Conservation (phyloP, 345 rosid species). For the Ailanthus altissimus region DNA sequence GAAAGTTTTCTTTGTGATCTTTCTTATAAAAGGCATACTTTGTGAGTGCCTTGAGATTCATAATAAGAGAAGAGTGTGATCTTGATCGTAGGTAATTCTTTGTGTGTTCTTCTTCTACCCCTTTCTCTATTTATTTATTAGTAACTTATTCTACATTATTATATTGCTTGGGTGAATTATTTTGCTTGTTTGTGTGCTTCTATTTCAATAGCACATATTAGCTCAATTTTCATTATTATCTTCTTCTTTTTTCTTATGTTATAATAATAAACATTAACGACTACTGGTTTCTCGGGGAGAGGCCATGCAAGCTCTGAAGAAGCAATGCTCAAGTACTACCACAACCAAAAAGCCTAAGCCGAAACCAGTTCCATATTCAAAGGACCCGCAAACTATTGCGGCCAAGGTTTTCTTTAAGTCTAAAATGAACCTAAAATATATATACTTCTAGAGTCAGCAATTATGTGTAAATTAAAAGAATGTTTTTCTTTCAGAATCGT, state of each 20-base stretch:
- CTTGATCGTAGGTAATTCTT: too few relatives aligned
- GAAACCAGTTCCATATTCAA: slow-evolving; percentile 52
- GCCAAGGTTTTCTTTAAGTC: slow-evolving; percentile 66
- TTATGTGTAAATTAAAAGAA: not conserved
- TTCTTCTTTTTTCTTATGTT: not conserved
- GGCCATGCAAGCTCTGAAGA: slow-evolving; percentile 53
- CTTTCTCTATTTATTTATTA: too few relatives aligned
- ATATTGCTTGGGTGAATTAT: too few relatives aligned
- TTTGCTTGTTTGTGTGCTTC: too few relatives aligned
- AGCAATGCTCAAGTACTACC: slow-evolving; percentile 36
- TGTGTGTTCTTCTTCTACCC: too few relatives aligned
- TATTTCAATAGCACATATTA: not conserved
- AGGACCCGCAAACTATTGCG: slow-evolving; percentile 90
- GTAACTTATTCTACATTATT: too few relatives aligned
- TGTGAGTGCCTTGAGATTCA: too few relatives aligned
- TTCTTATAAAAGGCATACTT: too few relatives aligned
- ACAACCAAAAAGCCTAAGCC: slow-evolving; percentile 48
- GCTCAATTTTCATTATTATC: not conserved
- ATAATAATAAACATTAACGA: not conserved
- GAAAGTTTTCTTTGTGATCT: too few relatives aligned
- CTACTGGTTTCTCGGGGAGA: slow-evolving; percentile 41
- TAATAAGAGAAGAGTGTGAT: too few relatives aligned
- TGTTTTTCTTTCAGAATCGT: slow-evolving; percentile 60
- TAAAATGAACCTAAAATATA: not conserved
- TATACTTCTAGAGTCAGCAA: not conserved